A percentile compares a stretch with the other conserved stretches of the same genome.
Conservation (phyloP, 345 rosid species). For the Eucalyptus caleyi region DNA sequence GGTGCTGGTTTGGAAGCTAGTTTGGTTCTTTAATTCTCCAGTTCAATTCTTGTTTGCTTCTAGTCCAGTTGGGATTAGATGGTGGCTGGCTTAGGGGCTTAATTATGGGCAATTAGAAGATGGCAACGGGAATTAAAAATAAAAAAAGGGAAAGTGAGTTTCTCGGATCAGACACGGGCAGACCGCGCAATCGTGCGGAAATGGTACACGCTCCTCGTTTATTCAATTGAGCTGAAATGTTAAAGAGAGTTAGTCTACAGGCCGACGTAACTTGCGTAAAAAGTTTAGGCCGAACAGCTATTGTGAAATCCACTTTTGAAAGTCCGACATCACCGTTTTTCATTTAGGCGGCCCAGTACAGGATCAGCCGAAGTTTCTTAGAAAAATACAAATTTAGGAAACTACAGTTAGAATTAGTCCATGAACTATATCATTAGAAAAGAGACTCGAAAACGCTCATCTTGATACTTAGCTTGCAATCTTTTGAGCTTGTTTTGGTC, state of each 20-base stretch:
- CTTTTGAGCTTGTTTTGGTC: background rate
- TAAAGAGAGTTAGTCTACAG: too few species aligned
- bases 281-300: background rate
- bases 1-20: background rate
- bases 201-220: too few species aligned
- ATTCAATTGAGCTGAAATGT: too few species aligned
- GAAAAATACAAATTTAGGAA: background rate
- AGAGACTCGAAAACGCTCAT: background rate
- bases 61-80: background rate
- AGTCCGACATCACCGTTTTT: background rate
- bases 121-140: background rate
- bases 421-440: background rate
- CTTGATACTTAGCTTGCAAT: background rate
- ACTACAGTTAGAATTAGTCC: background rate
- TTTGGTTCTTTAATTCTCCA: background rate
- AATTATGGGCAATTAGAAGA: background rate
- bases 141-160: background rate
- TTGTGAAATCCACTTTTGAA: background rate
- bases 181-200: too few species aligned
- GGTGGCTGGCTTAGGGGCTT: background rate
- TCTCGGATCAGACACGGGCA: background rate
- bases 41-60: background rate
- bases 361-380: background rate
- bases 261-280: background rate
- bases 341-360: background rate